Conservation (phyloP, 2,329 filamentous ascomycete genomes). For the Leptodontidium sp. region DNA sequence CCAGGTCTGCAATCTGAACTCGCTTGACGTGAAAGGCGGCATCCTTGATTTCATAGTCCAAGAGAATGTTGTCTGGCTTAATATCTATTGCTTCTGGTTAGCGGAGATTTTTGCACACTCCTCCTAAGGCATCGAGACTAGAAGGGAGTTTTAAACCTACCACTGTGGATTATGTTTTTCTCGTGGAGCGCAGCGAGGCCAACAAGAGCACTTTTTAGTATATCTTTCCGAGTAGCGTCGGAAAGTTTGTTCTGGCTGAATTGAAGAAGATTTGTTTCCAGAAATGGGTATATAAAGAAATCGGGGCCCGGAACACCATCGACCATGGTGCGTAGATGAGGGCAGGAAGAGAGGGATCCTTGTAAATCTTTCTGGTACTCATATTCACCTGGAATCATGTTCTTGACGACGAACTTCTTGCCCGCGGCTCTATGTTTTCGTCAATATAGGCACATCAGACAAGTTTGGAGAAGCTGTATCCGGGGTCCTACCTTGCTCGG, state of each 20-base stretch:
- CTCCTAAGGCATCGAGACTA: neutral
- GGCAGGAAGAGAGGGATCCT: constrained; percentile 35
- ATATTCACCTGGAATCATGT: constrained; percentile 14
- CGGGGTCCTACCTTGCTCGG: neutral
- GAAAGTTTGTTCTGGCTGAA: constrained; percentile 52
- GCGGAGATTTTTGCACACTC: neutral
- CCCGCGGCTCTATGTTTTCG: constrained; percentile 13
- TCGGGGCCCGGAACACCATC: constrained; percentile 54
- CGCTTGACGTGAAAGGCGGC: constrained; percentile 39
- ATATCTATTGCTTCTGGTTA: constrained; percentile 46
- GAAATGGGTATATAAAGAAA: constrained; percentile 56
- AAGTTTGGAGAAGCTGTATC: neutral
- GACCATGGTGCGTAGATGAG: constrained; percentile 50
- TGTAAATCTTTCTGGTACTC: constrained; percentile 20
- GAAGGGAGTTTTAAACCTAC: constrained; percentile 34
- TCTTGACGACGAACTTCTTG: constrained; percentile 20
- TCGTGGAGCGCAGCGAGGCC: constrained; percentile 51
- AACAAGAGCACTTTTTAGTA: constrained; percentile 53
- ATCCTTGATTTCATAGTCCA: constrained; percentile 47
- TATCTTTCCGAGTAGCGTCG: constrained; percentile 48
- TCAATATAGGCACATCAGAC: neutral
- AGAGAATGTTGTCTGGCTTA: constrained; percentile 55
- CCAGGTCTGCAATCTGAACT: constrained; percentile 52
- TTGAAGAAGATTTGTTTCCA: constrained; percentile 53
- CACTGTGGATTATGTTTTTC: constrained; percentile 50